Conservation (phyloP, 176 grass and related monocot species). For the Pharus latifolius region DNA sequence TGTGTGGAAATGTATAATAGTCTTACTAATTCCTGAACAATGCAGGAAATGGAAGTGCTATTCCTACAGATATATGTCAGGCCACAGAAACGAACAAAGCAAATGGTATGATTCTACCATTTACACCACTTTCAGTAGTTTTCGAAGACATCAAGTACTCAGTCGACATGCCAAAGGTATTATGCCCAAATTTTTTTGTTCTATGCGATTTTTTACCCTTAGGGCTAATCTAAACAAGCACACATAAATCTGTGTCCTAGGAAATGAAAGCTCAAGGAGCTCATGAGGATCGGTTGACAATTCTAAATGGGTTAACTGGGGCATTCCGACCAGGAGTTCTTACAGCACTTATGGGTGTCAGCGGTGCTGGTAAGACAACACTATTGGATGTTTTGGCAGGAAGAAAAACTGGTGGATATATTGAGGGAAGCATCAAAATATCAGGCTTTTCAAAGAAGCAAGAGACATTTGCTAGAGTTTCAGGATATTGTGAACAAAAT, state of each 20-base stretch:
- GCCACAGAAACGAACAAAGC: neutral
- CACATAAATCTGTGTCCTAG: constrained; percentile 1
- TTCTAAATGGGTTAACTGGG: constrained; percentile 45
- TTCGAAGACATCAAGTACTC: constrained; percentile 50
- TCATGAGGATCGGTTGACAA: constrained; percentile 23
- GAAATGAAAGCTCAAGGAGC: constrained; percentile 39
- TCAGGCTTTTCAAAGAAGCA: constrained; percentile 50
- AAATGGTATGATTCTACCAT: constrained; percentile 46
- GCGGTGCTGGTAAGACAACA: constrained; percentile 55
- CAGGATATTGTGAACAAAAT: constrained; percentile 45
- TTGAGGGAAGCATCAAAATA: constrained; percentile 40
- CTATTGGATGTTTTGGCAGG: constrained; percentile 54
- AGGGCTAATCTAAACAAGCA: neutral
- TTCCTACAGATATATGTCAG: neutral
- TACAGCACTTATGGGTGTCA: constrained; percentile 55
- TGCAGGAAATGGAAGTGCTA: constrained; percentile 11
- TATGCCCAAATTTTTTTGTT: neutral
- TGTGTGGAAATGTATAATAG: neutral
- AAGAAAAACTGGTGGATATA: constrained; percentile 50
- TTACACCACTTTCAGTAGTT: constrained; percentile 34
- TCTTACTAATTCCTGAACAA: neutral
- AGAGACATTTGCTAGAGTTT: constrained; percentile 48
- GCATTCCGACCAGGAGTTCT: constrained; percentile 45
- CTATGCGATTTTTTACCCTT: neutral
- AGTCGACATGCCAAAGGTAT: constrained; percentile 46